Base-by-base conservation (phyloP, 1,139 yeast genomes). In the Hyphopichia pseudoburtonii region DNA sequence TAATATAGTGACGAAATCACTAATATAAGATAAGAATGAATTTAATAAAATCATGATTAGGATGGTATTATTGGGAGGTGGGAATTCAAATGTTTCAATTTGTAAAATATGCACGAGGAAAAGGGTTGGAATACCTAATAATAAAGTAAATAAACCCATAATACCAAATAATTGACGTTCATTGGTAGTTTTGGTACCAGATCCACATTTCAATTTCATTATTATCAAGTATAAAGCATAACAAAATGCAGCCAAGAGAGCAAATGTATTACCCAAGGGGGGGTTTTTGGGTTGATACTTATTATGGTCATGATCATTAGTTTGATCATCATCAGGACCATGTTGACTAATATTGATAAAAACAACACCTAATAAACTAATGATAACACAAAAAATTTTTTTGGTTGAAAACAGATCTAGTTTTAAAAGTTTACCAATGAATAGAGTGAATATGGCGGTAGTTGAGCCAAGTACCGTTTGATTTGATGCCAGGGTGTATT, bases 401-500 rank as follows among this genome's bases (percentile, higher is more conserved):
- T 64, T 62, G n/a, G 58, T 2, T 8, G 76, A 56, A 41, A 76
- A 64, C 12, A 48, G 50, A 42, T 77, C 82, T 16, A 73, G 66
- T 17, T 61, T 60, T 19, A 66, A 50, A 9, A 57, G 28, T 1
- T 56, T 60, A 0, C 81, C 78, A 16, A 75, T 56, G 9, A 75
- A 46, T 26, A 77, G 57, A 0, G 81, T 73, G 50, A 76, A 77
- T 3, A 75, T 64, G 4, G 81, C 72, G 1, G 80, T 69, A 0
- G 79, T 67, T 6, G 80, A 69, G 3, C 79, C 67, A 22, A 77
- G 51, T 3, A 76, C 73, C 0, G 80, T 73, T 48, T 69, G 76
- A 45, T 73, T 75, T 17, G 80, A 72, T 0, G 81, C 80, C 4
- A 78, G 66, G 0, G 82, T 77, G 46, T 62, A 77, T 45, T 64